Conservation (phyloP, 768 basidiomycete species). For the Rhodotorula paludigena region DNA sequence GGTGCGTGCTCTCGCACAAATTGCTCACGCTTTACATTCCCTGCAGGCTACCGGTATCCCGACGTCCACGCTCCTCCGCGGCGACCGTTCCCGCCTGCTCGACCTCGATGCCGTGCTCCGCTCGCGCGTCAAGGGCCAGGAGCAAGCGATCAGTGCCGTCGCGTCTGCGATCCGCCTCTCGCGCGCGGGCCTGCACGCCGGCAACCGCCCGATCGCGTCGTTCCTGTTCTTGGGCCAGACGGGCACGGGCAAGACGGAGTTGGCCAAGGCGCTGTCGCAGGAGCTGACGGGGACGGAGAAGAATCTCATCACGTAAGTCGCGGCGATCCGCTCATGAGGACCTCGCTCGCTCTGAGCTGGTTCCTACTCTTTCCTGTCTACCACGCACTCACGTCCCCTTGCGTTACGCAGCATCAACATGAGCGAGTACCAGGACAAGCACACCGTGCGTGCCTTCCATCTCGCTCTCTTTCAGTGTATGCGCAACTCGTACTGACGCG, state of each 20-base stretch:
- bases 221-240: conserved; percentile 56
- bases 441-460: conserved; percentile 59
- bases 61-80: conserved; percentile 16
- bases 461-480: no score
- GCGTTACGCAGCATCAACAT: neutral
- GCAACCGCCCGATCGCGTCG: conserved; percentile 80
- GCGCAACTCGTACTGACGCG: no score
- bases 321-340: no score
- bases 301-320: conserved; percentile 30
- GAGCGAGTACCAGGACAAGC: conserved; percentile 55
- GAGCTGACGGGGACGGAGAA: conserved; percentile 75
- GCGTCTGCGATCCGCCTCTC: conserved; percentile 87
- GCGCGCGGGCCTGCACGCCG: conserved; percentile 82
- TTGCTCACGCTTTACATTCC: conserved; percentile 59
- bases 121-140: conserved; percentile 77
- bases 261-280: conserved; percentile 75
- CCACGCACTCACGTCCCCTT: neutral
- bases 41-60: conserved; percentile 82
- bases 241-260: conserved; percentile 76
- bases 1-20: no score
- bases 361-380: no score
- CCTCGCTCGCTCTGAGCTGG: no score
- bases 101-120: conserved; percentile 80
- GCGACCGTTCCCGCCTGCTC: conserved; percentile 64
- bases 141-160: conserved; percentile 71